A percentile compares a stretch with the other conserved stretches of the same genome.
These are phyloP conservation scores for Aspergillus intermedius DNA, from an alignment of 2,329 filamentous ascomycete genomes.

Conservation along the genomic window DNA sequence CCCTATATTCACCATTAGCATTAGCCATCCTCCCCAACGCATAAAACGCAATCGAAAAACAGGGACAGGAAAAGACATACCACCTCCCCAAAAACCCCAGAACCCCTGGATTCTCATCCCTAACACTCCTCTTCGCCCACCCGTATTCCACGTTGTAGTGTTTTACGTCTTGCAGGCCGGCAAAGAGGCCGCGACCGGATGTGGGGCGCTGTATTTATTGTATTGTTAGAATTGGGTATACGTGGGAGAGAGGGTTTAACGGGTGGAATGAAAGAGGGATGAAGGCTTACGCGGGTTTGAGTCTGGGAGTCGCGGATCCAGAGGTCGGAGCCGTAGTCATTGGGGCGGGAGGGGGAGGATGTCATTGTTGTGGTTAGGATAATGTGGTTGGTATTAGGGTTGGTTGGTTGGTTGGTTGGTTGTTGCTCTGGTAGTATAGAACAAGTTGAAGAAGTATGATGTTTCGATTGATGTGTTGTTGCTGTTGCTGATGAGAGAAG, in stretches of 20 bases:
- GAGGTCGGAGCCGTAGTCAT: constrained; percentile 31
- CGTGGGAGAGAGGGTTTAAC: too few relatives aligned
- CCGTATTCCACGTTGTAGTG: constrained; percentile 33
- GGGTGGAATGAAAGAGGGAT: too few relatives aligned
- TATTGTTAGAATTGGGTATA: too few relatives aligned
- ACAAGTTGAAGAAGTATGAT: background rate
- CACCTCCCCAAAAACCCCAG: background rate
- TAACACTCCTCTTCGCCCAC: constrained; percentile 25
- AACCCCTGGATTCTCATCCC: constrained; percentile 6
- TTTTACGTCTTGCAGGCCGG: constrained; percentile 33
- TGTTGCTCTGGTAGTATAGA: too few relatives aligned
- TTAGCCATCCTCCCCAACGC: too few relatives aligned
- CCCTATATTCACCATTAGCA: too few relatives aligned
- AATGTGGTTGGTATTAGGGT: too few relatives aligned
- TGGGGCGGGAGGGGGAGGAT: constrained; percentile 10
- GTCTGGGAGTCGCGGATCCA: constrained; percentile 23
- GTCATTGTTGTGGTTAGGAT: too few relatives aligned
- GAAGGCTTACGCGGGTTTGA: background rate
- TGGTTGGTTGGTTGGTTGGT: too few relatives aligned
- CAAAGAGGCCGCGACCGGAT: constrained; percentile 32
- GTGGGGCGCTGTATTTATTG: constrained; percentile 21
- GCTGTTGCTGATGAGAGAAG: background rate
- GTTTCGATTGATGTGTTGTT: background rate
- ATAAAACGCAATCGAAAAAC: too few relatives aligned
- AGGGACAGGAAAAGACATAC: too few relatives aligned